These are phyloP conservation scores for Lupinus albus DNA, from an alignment of 306 rosid species.

Conservation along the genomic window DNA sequence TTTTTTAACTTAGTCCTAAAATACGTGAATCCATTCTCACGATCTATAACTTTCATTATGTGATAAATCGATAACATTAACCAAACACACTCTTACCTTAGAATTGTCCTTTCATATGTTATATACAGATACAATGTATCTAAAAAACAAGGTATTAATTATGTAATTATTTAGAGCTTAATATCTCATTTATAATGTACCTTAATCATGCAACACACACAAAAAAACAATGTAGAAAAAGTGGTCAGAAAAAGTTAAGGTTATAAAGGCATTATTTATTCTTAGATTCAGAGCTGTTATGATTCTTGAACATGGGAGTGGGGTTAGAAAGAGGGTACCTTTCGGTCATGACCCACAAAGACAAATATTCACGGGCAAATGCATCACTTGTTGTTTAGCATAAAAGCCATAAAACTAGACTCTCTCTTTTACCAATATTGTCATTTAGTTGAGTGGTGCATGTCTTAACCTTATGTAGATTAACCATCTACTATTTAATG, in stretches of 20 bases:
- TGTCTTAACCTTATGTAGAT: conserved; percentile 23
- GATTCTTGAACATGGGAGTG: conserved; percentile 67
- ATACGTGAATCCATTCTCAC: too few relatives aligned
- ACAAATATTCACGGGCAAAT: conserved; percentile 71
- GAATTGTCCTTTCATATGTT: too few relatives aligned
- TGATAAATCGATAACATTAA: too few relatives aligned
- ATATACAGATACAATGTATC: not conserved
- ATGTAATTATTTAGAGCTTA: not conserved
- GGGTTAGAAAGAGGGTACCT: conserved; percentile 47
- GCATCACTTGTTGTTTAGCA: conserved; percentile 58
- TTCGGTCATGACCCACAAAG: conserved; percentile 60
- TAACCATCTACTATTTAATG: conserved; percentile 11
- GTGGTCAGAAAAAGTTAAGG: conserved; percentile 43
- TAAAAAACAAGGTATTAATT: not conserved
- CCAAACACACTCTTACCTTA: too few relatives aligned
- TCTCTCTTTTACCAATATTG: conserved; percentile 51
- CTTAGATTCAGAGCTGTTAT: conserved; percentile 47
- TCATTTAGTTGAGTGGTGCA: conserved; percentile 48
- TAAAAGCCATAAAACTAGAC: conserved; percentile 43
- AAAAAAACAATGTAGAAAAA: not conserved
- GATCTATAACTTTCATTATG: too few relatives aligned
- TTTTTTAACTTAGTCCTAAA: too few relatives aligned
- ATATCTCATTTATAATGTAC: not conserved
- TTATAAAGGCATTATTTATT: conserved; percentile 37
- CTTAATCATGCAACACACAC: conserved; percentile 20